Evolutionary conservation across 768 basidiomycete genomes (phyloP), one percentile per base, ranked within the genome.

Genomic region (Trametes gibbosa): DNA sequence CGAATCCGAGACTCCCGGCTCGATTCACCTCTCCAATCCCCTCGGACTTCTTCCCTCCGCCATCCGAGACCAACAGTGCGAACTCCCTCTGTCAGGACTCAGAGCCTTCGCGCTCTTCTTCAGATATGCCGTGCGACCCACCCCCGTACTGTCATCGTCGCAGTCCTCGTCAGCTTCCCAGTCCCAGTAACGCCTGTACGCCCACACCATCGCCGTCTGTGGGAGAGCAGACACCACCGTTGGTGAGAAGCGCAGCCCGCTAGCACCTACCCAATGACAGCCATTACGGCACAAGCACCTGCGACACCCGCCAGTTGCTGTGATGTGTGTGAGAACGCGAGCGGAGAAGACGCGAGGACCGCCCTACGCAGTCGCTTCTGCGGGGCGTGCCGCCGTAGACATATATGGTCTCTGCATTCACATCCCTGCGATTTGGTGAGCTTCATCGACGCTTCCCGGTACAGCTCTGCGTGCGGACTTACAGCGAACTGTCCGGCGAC

Each of bases 311-410:
- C 32, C n/a, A 29, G 25, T 32, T 34, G 29, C 24, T 32, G 48
- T 32, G 48, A 34, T 17, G 32, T 29, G 48, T 34, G 48, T 9
- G 21, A 32, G 29, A 21, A 21, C n/a, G 48, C 29, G 29, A 19
- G 48, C 32, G 32, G 23, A 19, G 27, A 29, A 42, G 40, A 29
- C 25, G 16, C 17, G 50, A 25, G 50, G 40, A 52, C 50, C 27
- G 50, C 50, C 50, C n/a, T 52, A 52, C 50, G 50, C 50, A 52
- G 50, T 16, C 17, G 39, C 49, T 23, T 50, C 49, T 27, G n/a
- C 9, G 24, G 23, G 19, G 43, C 19, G 23, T 10, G 9, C 8
- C 43, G 16, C 29, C 10, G 32, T 49, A 19, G 13, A 49, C 48
- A 49, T 49, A 49, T 49, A 34, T 21, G 32, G 48, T n/a, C 29